Evolutionary conservation across 495 filamentous ascomycete genomes (phyloP).

Genomic region (Wilcoxina mikolae): DNA sequence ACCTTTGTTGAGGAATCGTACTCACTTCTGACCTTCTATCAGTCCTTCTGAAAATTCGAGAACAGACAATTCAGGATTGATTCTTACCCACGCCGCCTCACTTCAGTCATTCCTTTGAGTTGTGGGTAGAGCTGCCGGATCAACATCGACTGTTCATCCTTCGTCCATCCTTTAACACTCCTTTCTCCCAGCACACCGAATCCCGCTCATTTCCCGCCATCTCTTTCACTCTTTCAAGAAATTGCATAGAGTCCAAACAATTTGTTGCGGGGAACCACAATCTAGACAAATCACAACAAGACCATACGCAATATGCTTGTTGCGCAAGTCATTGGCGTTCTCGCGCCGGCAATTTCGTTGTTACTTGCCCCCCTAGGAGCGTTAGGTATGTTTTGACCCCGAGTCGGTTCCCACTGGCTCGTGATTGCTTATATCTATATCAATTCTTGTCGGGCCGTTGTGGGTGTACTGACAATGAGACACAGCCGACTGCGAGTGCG

Average conservation of each 20-base stretch:
- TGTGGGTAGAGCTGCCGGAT: background rate
- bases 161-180: background rate
- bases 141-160: background rate
- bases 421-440: background rate
- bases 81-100: background rate
- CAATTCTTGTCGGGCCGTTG: background rate
- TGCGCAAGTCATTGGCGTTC: no score
- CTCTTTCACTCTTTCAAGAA: background rate
- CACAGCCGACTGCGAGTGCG: conserved; percentile 52
- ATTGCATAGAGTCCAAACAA: background rate
- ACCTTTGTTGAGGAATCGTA: no score
- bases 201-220: background rate
- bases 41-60: no score
- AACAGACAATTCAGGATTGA: background rate
- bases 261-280: background rate
- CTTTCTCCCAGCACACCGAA: background rate
- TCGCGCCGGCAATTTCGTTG: no score
- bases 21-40: no score
- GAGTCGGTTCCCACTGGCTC: background rate
- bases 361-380: no score
- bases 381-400: no score
- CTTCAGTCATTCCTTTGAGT: background rate
- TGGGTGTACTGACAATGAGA: background rate
- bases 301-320: background rate
- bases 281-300: background rate